Evolutionary conservation across 306 rosid genomes (phyloP).

Genomic region (Pterocarpus santalinus): DNA sequence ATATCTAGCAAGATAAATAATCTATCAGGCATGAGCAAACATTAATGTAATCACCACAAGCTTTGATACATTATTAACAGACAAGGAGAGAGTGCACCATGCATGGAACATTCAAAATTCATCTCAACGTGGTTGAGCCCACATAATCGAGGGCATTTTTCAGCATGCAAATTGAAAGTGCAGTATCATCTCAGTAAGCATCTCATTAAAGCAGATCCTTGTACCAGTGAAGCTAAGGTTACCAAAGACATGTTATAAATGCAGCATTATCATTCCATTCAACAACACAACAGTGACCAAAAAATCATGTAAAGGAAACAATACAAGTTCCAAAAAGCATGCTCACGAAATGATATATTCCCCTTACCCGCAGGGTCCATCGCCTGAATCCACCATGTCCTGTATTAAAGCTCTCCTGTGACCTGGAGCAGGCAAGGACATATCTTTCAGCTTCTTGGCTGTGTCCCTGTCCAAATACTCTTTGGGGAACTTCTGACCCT

Average conservation of each 20-base stretch:
- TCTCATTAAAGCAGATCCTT: background rate
- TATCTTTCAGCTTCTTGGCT: slow-evolving; percentile 43
- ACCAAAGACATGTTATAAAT: background rate
- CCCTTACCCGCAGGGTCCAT: slow-evolving; percentile 80
- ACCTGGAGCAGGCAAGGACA: slow-evolving; percentile 48
- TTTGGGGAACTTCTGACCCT: slow-evolving; percentile 72
- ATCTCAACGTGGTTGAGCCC: background rate
- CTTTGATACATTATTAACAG: background rate
- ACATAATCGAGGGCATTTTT: background rate
- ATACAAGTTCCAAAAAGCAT: background rate
- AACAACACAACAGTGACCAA: background rate
- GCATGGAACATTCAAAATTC: background rate
- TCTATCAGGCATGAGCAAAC: background rate
- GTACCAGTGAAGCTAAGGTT: background rate
- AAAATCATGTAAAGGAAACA: slow-evolving; percentile 6
- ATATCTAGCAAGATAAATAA: slow-evolving; percentile 15
- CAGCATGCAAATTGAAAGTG: background rate
- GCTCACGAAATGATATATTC: slow-evolving; percentile 18
- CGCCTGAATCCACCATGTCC: slow-evolving; percentile 47
- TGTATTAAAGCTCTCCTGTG: slow-evolving; percentile 48
- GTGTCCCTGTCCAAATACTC: slow-evolving; percentile 47
- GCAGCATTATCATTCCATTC: slow-evolving; percentile 21
- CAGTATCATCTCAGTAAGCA: slow-evolving; percentile 21
- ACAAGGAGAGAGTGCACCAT: background rate
- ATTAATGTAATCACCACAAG: background rate